Percentiles rank a stretch among this genome's conserved stretches.
These are phyloP conservation scores for Citrus maxima DNA, from an alignment of 345 rosid species.

Conservation along the genomic window DNA sequence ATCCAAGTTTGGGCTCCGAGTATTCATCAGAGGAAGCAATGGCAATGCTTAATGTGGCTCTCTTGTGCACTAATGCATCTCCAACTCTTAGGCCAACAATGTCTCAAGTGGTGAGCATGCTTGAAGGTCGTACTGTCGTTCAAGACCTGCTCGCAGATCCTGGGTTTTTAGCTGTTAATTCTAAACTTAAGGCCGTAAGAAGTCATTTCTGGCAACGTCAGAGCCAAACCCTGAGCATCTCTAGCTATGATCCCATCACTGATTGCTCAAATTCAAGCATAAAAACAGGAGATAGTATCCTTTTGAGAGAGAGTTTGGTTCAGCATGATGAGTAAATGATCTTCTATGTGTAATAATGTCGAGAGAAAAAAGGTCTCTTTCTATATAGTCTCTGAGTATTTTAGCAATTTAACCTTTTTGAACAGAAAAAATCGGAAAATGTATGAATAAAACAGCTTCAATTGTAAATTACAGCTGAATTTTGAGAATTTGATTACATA, in stretches of 20 bases:
- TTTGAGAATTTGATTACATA: background rate
- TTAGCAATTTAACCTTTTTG: background rate
- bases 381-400: background rate
- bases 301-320: slow-evolving; percentile 25
- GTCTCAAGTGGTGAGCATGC: slow-evolving; percentile 87
- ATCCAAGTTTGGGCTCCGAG: slow-evolving; percentile 49
- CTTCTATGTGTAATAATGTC: background rate
- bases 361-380: background rate
- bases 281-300: slow-evolving; percentile 28
- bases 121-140: slow-evolving; percentile 66
- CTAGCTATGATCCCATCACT: slow-evolving; percentile 29
- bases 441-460: background rate
- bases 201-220: slow-evolving; percentile 82
- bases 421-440: too few species aligned
- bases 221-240: slow-evolving; percentile 48
- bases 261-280: slow-evolving; percentile 28
- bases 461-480: background rate
- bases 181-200: slow-evolving; percentile 64
- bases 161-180: slow-evolving; percentile 55
- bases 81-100: slow-evolving; percentile 85
- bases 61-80: slow-evolving; percentile 74
- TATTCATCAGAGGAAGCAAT: slow-evolving; percentile 68
- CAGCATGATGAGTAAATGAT: background rate
- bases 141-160: slow-evolving; percentile 73
- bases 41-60: slow-evolving; percentile 74